Base-by-base conservation (phyloP, 2,329 filamentous ascomycete genomes). In the Zymoseptoria passerinii region DNA sequence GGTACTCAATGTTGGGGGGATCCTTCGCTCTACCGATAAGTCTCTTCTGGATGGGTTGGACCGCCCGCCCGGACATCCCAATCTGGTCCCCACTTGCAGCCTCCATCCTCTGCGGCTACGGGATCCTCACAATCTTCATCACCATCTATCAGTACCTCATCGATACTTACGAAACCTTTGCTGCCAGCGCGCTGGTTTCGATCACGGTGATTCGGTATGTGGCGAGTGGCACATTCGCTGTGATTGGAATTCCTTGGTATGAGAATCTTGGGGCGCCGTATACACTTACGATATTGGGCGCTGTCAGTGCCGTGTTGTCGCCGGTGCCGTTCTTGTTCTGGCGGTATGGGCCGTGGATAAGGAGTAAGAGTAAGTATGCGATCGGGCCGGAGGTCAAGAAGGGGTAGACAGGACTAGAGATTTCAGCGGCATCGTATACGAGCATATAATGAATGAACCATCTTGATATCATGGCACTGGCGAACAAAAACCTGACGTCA, bases 41-140 rank as follows among this genome's bases (percentile, higher is more conserved):
- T 49, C 16, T 40, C 50, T 27, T 56, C 29, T 89, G 18, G 88
- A 86, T 0, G 87, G 88, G 76, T 0, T 84, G 81, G 81, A 82
- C 78, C 0, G 72, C 74, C 40, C 73, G 58, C 19, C 63, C 61
- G 4, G 48, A 65, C 3, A 76, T 82, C 23, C 78, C 76, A 8
- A 76, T 79, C 63, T 83, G 80, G 80, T 78, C 75, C 18, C 77
- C 78, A 0, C 73, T 83, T 2, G 68, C 70, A 1, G 80, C 80
- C 0, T 79, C 74, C n/a, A 74, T 78, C 0, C 62, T 82, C 0
- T 81, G 83, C 64, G 81, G 81, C 5, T 77, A 77, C 61, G 79
- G 78, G 1, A 74, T 78, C 28, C 74, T 65, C 19, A 20, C 73
- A 48, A 72, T 81, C 10, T 81, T 80, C 66, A 76, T 81, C 61